Base-by-base conservation (phyloP, 2,329 filamentous ascomycete genomes). In the Grosmannia serpens region DNA sequence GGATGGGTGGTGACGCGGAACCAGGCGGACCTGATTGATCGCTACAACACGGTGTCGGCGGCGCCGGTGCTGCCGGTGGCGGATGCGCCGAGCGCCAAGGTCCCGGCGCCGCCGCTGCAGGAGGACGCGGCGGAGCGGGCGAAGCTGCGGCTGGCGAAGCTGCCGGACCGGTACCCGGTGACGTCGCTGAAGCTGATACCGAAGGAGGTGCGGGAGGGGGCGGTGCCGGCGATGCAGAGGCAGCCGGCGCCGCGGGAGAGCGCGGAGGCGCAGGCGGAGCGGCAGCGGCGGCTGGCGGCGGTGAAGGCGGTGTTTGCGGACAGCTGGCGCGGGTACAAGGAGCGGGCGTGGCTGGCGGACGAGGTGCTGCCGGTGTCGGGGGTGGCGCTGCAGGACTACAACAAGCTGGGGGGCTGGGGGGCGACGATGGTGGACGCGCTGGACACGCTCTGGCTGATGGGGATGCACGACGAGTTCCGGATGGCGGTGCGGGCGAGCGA, bases 371-470 rank as follows among this genome's bases (percentile, higher is more conserved):
- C 85, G 4, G 64, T 87, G 11, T 76, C 76, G 20, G 82, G 76
- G 13, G 65, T 68, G 2, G 72, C 69, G 54, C 75, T 76, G 51
- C 77, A 86, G 64, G 78, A 80, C 38, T 86, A 85, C 69, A 57
- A 63, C 33, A 62, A 62, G 61, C 60, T 64, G 13, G 82, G 81
- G 17, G 85, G 84, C 27, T 87, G 84, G 84, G 82, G 80, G 8
- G 84, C 84, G 5, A 87, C 84, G 7, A 71, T 87, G 59, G 82
- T 87, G n/a, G 84, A 87, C 67, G 73, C 81, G 3, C 74, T 87
- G 56, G 86, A 89, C 67, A 83, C 83, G n/a, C 73, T 89, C 17
- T 88, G 85, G 85, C 85, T 89, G 62, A 84, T 89, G 80, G 85
- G 79, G 4, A 64, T 88, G 66, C 77, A 77, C 61, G 73, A 80